Evolutionary conservation across 208 protist species (phyloP), one percentile per base, ranked within the genome.

Genomic region (Lotmaria passim): DNA sequence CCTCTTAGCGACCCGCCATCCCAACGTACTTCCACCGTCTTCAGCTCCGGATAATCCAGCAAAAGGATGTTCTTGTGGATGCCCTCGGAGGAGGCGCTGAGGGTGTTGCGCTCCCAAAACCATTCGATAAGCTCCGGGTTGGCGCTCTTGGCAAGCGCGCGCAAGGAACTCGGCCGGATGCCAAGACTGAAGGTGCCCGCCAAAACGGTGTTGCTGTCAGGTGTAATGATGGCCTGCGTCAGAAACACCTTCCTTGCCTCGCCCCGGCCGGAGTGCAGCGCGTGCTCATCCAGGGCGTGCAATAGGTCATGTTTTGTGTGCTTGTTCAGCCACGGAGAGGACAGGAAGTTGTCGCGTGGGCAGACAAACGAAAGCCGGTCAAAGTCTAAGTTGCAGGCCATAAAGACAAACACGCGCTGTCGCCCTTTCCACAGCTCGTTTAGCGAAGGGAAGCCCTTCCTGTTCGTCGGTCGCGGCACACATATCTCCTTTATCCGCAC

Each of bases 371-470:
- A 47, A 26, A 73, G 52, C 7, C 34, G 6, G 6, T 62, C n/a
- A 21, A 43, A 3, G 48, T 73, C 52, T 36, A 74, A 73, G 12
- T 59, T 23, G 30, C 63, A 65, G 38, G 47, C 76, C 39, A 87
- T 43, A 12, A 93, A 55, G 48, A 93, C 21, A 50, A 90, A 85
- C 21, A 93, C 50, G n/a, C 80, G 78, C 51, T 74, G 73, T 7
- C 12, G 34, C 8, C 36, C 26, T 23, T 62, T 43, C 73, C 68
- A 83, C 17, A 89, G 51, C n/a, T 56, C 50, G 6, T 31, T 14
- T n/a, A 90, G 60, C n/a, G 78, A 62, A 24, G 78, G 50, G 66
- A 75, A 46, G 78, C 28, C 1, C 47, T 64, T 5, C 17, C 58
- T 43, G 33, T 50, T 51, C 3, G 24, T 58, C 47, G 26, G 66